phyloP scores from a whole-genome alignment of 2,329 filamentous ascomycete genomes.

The Myriosclerotinia duriaeana region DNA sequence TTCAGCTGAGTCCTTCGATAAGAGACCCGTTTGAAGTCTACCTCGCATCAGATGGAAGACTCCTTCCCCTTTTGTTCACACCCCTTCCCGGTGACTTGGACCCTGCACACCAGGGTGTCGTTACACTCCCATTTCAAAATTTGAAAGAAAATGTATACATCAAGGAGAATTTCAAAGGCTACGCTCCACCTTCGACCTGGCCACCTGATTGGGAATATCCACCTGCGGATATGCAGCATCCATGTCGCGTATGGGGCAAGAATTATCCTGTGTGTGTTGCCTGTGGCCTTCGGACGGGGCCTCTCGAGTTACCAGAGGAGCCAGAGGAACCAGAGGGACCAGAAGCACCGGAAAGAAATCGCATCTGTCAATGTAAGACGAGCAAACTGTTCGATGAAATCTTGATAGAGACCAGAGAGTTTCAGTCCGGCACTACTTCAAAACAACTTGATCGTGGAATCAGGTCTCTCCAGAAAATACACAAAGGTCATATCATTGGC shows the following conservation, averaged over 20 bases:
- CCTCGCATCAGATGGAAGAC: conserved; percentile 4
- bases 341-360: background rate
- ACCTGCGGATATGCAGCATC: conserved; percentile 20
- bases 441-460: conserved; percentile 15
- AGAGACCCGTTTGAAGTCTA: conserved; percentile 16
- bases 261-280: conserved; percentile 16
- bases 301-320: background rate
- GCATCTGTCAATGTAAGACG: conserved; percentile 3
- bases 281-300: conserved; percentile 13
- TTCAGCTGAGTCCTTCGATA: conserved; percentile 9
- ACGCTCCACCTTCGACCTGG: conserved; percentile 1
- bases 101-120: background rate
- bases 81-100: background rate
- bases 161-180: background rate
- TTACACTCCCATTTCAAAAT: background rate
- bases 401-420: conserved; percentile 13
- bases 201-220: conserved; percentile 19
- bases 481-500: background rate
- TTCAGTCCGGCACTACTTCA: background rate
- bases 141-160: conserved; percentile 11
- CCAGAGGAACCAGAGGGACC: background rate
- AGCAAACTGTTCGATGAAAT: background rate
- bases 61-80: conserved; percentile 3
- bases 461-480: conserved; percentile 1
- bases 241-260: conserved; percentile 13